Evolutionary conservation across 768 basidiomycete genomes (phyloP), one percentile per base, ranked within the genome.

Genomic region (Leucosporidium yakuticum): DNA sequence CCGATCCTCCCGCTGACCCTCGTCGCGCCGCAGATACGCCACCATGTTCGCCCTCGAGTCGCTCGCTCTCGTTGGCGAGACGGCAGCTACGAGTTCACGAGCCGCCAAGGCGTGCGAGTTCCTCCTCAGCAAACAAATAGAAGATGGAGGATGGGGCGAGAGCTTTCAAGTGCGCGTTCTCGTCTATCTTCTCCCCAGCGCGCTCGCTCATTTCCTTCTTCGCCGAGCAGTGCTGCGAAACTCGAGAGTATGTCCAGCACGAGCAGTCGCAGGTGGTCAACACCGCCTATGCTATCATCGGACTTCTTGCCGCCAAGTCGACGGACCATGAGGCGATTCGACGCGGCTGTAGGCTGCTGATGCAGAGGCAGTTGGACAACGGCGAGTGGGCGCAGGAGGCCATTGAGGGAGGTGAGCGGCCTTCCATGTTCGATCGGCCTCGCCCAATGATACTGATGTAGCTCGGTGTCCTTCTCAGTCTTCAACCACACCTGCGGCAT

Each of bases 101-200:
- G 86, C 86, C 47, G 83, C 83, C 60, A 82, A 83, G 60, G 94
- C 93, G 4, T 98, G 95, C 75, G 83, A 87, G 39, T 97, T 95
- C 79, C 79, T 99, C 36, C 75, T 94, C 51, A 76, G 82, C 36
- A 91, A 91, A 76, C 95, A 97, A 77, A 84, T 88, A 75, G 81
- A 80, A 12, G 96, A 98, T 75, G 95, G 95, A 27, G 95, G 95
- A 0, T 99, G 96, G 94, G 96, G 96, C 23, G 96, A 98, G 80
- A 97, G 91, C 73, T 98, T 93, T 79, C 88, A 90, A 86, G 95
- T 91, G 58, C 58, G 82, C 68, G 4, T 19, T 21, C 29, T 20
- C 51, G n/a, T 27, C 58, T 32, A 27, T 32, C 55, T 11, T 4
- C 4, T 4, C n/a, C 19, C 6, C 1, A 19, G 27, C 4, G 4